These are phyloP conservation scores for Chaetomium tenue DNA, from an alignment of 495 filamentous ascomycete species.

Conservation along the genomic window DNA sequence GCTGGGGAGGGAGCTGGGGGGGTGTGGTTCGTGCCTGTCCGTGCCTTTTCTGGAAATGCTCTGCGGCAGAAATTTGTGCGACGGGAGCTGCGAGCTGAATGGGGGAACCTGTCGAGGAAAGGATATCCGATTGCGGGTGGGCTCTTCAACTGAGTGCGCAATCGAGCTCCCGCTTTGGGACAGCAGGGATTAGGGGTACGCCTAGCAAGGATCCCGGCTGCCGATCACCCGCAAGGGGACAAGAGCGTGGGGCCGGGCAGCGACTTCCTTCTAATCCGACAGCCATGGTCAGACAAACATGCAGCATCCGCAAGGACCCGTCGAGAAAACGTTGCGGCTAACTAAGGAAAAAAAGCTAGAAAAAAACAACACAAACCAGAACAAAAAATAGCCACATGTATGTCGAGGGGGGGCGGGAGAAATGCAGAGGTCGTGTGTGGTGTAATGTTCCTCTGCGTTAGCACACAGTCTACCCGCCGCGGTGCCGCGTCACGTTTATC, in stretches of 20 bases:
- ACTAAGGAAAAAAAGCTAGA: too few relatives aligned
- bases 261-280: not conserved
- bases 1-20: too few relatives aligned
- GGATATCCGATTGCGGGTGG: slow-evolving; percentile 10
- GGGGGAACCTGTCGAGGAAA: slow-evolving; percentile 12
- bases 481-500: not conserved
- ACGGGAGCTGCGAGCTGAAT: slow-evolving; percentile 8
- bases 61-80: slow-evolving; percentile 2
- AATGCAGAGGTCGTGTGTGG: not conserved
- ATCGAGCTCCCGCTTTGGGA: slow-evolving; percentile 16
- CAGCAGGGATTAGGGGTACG: slow-evolving; percentile 1
- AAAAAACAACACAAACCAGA: too few relatives aligned
- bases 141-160: not conserved
- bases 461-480: not conserved
- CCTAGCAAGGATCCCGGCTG: slow-evolving; percentile 3
- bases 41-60: slow-evolving; percentile 17
- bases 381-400: too few relatives aligned
- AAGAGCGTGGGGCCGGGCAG: not conserved
- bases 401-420: not conserved
- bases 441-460: not conserved
- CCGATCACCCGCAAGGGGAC: slow-evolving; percentile 11
- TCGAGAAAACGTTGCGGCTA: not conserved
- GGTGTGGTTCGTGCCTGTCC: not conserved
- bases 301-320: not conserved
- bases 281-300: not conserved